Evolutionary conservation across 352 stramenopile species (phyloP), one percentile per base, ranked within the genome.

Genomic region (Globisporangium perplexum): DNA sequence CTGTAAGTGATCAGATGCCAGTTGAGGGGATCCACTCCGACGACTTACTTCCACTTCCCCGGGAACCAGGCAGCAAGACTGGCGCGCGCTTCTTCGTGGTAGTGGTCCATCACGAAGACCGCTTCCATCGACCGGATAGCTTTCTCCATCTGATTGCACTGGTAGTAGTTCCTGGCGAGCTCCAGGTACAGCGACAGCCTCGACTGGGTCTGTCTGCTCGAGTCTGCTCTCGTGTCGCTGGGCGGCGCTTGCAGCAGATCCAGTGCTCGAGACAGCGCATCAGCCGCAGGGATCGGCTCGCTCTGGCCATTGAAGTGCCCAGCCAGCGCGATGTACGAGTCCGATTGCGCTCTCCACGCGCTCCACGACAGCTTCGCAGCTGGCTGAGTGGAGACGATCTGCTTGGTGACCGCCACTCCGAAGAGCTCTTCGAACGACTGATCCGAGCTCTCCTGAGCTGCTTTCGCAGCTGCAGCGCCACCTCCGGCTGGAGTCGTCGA

Each of bases 71-170:
- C 63, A 0, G 59, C 39, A 4, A 91, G 57, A 50, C 64, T 83
- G 8, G 60, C 57, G 10, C 81, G 74, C 3, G 79, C 73, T 46
- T 88, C 78, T n/a, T 68, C 46, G 26, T 86, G 57, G 38, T 75
- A 84, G 30, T 62, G 68, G 43, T 81, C 70, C 39, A 88, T 66
- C 35, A 79, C 63, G 58, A 88, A 76, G 26, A 83, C 70, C 22
- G 66, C 71, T 65, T 88, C 77, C 70, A 89, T 85, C 45, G 77
- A 67, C 17, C 76, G 74, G 46, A 91, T 85, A 1, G 81, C 81
- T 8, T 70, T 71, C 53, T 89, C 76, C 81, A 91, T 89, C 45
- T 88, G 77, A 55, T 91, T 91, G 62, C 66, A 72, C 53, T 86
- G 67, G 59, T 86, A 89, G 47, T 77, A 87, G 18, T 77, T 82